phyloP scores from a whole-genome alignment of 1,139 yeast genomes.

The Candida anutae region DNA sequence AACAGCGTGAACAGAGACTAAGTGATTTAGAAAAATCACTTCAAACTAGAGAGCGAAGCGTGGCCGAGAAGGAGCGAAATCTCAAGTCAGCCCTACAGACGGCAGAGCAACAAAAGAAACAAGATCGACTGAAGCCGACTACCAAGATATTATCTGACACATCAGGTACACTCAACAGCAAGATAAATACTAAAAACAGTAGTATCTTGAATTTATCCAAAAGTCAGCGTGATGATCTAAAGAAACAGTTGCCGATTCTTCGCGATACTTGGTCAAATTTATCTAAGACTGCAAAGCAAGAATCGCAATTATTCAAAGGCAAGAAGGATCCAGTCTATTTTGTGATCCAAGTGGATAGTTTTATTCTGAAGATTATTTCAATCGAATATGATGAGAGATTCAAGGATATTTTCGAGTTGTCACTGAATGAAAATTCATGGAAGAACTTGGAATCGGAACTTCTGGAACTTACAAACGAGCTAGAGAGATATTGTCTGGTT shows the following conservation, averaged over 20 bases:
- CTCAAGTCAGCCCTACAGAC: too few species aligned
- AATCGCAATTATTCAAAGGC: constrained; percentile 13
- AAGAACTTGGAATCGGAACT: constrained; percentile 20
- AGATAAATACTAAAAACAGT: too few species aligned
- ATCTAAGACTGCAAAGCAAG: constrained; percentile 20
- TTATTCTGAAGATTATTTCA: constrained; percentile 23
- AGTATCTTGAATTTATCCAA: too few species aligned
- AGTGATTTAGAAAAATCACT: too few species aligned
- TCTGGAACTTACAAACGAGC: constrained; percentile 14
- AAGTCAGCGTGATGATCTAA: constrained; percentile 13
- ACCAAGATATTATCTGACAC: too few species aligned
- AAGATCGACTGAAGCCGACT: too few species aligned
- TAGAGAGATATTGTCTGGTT: constrained; percentile 9
- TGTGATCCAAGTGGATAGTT: constrained; percentile 25
- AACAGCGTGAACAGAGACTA: too few species aligned
- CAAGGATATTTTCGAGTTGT: constrained; percentile 16
- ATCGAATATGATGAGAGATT: constrained; percentile 29
- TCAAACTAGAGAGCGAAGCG: too few species aligned
- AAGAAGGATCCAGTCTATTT: constrained; percentile 16
- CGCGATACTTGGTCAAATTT: constrained; percentile 24
- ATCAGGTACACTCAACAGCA: too few species aligned
- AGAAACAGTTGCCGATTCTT: constrained; percentile 10
- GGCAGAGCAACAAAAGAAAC: too few species aligned
- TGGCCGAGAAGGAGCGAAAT: too few species aligned
- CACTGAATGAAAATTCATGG: constrained; percentile 33